Percentiles rank a stretch among this genome's conserved stretches.
These are phyloP conservation scores for Fusarium domesticum DNA, from an alignment of 2,329 filamentous ascomycete species.

Conservation along the genomic window DNA sequence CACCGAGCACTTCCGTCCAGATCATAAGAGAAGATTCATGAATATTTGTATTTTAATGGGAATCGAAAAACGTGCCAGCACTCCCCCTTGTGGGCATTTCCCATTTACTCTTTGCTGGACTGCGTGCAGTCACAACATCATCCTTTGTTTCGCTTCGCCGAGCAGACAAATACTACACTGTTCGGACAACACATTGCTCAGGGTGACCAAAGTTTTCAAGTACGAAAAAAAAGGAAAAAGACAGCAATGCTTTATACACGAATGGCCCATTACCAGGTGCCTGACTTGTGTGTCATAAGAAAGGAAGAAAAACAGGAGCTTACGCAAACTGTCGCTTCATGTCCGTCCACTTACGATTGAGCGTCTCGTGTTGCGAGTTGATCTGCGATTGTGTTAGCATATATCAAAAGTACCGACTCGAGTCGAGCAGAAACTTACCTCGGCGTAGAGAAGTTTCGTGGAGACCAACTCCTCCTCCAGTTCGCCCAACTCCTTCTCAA, in stretches of 20 bases:
- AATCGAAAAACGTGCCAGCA: constrained; percentile 15
- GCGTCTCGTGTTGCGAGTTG: constrained; percentile 66
- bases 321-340: constrained; percentile 58
- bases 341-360: constrained; percentile 75
- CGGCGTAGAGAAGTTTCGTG: constrained; percentile 92
- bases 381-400: constrained; percentile 49
- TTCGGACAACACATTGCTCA: not conserved
- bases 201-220: not conserved
- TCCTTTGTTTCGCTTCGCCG: not conserved
- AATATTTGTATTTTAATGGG: not conserved
- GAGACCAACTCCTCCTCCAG: constrained; percentile 90
- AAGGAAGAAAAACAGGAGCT: constrained; percentile 1
- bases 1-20: too few species aligned
- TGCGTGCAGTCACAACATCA: not conserved
- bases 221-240: not conserved
- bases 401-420: not conserved
- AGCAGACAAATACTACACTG: not conserved
- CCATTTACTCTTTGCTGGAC: constrained; percentile 4
- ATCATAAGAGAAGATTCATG: too few species aligned
- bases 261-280: constrained; percentile 14
- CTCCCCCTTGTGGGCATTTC: constrained; percentile 4
- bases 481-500: constrained; percentile 87
- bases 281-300: too few species aligned
- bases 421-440: constrained; percentile 60
- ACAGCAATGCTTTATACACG: constrained; percentile 28